Evolutionary conservation across 2,329 filamentous ascomycete genomes (phyloP), one percentile per base, ranked within the genome.

Genomic region (Chrysoporthe puriensis): DNA sequence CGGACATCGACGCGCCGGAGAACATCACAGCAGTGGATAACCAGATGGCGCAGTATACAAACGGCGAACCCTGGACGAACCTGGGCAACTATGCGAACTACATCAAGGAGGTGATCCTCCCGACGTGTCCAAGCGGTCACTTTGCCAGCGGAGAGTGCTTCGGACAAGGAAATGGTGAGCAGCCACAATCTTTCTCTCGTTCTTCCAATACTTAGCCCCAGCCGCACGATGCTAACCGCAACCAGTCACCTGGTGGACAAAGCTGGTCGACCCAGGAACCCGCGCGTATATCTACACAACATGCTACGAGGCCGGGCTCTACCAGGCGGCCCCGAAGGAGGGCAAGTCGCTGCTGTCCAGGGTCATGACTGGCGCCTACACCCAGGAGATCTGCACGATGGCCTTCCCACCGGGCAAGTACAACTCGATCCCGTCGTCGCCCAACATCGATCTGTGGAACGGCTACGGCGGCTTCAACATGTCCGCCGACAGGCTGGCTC

Each of bases 331-430:
- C 0, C 78, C 81, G 0, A 73, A 77, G 26, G 72, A 77, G 7
- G 80, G 80, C 0, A 83, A 83, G 0, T 79, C 79, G 1, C 76
- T 86, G 2, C 76, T 86, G 21, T 84, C 82, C 1, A 78, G 82
- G 6, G 81, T 82, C 0, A 71, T 86, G 4, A 77, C 83, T 60
- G 77, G 78, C 9, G 76, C 79, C 52, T 86, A 86, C 73, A 85
- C 83, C 48, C 84, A 85, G 70, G 81, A 85, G 73, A 86, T 84
- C 83, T 86, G 84, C 71, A 79, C 72, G n/a, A 84, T 84, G 83
- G 82, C 84, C 1, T 86, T 86, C 70, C 81, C 83, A 0, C 69
- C 77, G 1, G 84, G 84, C 0, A 63, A 77, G 36, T 78, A 81
- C 74, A 84, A 83, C 70, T 71, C 72, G 42, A 80, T 85, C 32